Conservation (phyloP, 257 asterid species). For the Penstemon davidsonii region DNA sequence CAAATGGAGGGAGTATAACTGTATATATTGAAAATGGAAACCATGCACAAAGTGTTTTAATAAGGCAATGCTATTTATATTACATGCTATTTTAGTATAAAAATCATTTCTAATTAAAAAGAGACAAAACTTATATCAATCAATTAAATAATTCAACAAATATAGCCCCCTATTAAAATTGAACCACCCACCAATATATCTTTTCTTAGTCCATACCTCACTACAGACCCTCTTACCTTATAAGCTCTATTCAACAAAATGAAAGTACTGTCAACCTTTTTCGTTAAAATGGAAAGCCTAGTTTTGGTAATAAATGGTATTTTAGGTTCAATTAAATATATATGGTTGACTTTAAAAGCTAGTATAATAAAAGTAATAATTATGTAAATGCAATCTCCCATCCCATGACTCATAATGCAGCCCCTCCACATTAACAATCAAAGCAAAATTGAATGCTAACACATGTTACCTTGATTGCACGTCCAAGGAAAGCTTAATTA, state of each 20-base stretch:
- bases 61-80: neutral
- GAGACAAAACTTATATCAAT: neutral
- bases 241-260: constrained; percentile 1
- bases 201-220: constrained; percentile 9
- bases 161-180: constrained; percentile 16
- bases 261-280: neutral
- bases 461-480: constrained; percentile 37
- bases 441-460: constrained; percentile 28
- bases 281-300: constrained; percentile 12
- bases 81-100: neutral
- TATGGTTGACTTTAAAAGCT: constrained; percentile 15
- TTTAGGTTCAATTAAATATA: constrained; percentile 14
- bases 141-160: neutral
- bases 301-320: constrained; percentile 20
- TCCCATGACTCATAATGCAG: constrained; percentile 24
- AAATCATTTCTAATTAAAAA: neutral
- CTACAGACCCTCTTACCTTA: neutral
- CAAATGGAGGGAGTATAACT: too few species aligned
- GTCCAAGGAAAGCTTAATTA: constrained; percentile 25
- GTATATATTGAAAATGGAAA: too few species aligned
- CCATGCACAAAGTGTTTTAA: too few species aligned
- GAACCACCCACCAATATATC: constrained; percentile 9
- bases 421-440: constrained; percentile 24
- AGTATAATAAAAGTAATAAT: neutral
- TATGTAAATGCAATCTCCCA: constrained; percentile 19